Conservation (phyloP, 164 flowering plant genomes). For the Nymphaea thermarum region DNA sequence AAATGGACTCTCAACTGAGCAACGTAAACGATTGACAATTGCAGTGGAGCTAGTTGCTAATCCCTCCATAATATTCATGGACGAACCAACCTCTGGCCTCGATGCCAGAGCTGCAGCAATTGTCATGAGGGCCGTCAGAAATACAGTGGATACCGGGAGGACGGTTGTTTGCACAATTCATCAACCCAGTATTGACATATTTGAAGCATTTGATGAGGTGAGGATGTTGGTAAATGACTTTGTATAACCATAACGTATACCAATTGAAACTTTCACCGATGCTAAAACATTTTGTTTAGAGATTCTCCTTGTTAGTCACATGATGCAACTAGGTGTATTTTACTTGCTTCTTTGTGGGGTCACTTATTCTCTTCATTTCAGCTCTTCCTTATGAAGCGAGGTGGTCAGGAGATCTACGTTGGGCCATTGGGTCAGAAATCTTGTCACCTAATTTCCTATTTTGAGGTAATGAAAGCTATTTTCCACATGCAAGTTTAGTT, state of each 20-base stretch:
- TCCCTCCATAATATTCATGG: conserved; percentile 52
- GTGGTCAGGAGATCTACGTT: conserved; percentile 33
- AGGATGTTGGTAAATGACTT: neutral
- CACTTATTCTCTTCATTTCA: conserved; percentile 1
- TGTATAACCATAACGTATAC: too few relatives aligned
- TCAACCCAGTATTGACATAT: conserved; percentile 49
- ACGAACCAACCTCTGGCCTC: conserved; percentile 52
- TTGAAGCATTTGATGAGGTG: conserved; percentile 48
- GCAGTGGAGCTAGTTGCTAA: conserved; percentile 58
- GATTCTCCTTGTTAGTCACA: too few relatives aligned
- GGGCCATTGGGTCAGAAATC: conserved; percentile 33
- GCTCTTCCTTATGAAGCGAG: conserved; percentile 32
- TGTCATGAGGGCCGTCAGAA: conserved; percentile 53
- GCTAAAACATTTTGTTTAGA: too few relatives aligned
- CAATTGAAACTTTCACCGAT: too few relatives aligned
- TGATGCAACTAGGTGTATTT: too few relatives aligned
- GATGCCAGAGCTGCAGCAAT: conserved; percentile 53
- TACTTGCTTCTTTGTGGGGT: too few relatives aligned
- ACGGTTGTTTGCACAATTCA: conserved; percentile 48
- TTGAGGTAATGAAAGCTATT: conserved; percentile 20
- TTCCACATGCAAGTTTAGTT: too few relatives aligned
- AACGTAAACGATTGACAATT: conserved; percentile 41
- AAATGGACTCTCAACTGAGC: conserved; percentile 43
- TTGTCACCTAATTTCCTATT: conserved; percentile 25
- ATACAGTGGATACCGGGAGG: conserved; percentile 44